Conservation (phyloP, 2,329 filamentous ascomycete genomes). For the Phaeosphaeria sp. region DNA sequence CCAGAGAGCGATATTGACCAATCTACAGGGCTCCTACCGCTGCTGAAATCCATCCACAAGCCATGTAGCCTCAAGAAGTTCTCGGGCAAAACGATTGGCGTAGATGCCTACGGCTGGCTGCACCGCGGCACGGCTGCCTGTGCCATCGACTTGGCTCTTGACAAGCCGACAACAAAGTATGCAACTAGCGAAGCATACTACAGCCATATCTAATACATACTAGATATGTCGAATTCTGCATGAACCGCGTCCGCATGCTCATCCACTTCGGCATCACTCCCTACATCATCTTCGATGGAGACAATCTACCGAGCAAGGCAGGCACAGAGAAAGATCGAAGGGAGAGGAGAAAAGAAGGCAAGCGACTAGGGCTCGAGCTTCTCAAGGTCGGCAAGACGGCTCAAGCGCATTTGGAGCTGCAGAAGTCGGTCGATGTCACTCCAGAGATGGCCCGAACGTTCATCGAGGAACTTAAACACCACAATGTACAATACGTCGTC, state of each 20-base stretch:
- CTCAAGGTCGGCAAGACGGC: conserved; percentile 80
- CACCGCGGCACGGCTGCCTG: conserved; percentile 91
- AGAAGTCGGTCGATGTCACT: conserved; percentile 95
- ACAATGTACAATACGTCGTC: conserved; percentile 84
- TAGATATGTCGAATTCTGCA: conserved; percentile 87
- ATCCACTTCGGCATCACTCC: conserved; percentile 92
- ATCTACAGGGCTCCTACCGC: conserved; percentile 77
- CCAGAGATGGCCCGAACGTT: conserved; percentile 92
- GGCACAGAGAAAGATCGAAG: conserved; percentile 80
- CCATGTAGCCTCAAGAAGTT: conserved; percentile 87
- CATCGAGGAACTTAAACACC: conserved; percentile 88
- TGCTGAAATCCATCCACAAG: conserved; percentile 96
- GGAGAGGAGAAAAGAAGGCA: conserved; percentile 78
- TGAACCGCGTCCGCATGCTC: conserved; percentile 92
- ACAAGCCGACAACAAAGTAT: conserved; percentile 86
- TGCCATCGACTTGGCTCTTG: conserved; percentile 87
- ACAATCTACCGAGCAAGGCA: conserved; percentile 92
- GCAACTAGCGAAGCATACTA: conserved; percentile 30
- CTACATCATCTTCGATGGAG: conserved; percentile 95
- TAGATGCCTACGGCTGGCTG: conserved; percentile 98
- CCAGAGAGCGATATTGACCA: conserved; percentile 21
- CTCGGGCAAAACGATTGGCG: conserved; percentile 84
- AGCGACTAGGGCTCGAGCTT: conserved; percentile 76
- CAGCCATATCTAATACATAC: conserved; percentile 15
- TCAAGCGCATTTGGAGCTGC: conserved; percentile 83